Conservation (phyloP, 164 flowering plant species). For the Umbilicus rupestris region DNA sequence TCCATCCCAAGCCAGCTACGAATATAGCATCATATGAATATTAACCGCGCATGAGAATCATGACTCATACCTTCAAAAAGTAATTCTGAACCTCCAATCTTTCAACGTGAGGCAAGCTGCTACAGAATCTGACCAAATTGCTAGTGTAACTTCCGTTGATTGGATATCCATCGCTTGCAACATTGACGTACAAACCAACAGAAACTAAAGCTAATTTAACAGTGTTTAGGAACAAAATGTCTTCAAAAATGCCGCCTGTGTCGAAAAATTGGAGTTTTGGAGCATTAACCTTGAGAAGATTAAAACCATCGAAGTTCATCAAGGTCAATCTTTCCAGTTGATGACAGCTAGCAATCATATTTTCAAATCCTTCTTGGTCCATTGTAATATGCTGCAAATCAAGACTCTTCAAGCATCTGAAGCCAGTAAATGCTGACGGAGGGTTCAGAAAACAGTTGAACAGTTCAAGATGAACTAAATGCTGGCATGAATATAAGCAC, state of each 20-base stretch:
- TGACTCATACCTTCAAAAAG: conserved; percentile 34
- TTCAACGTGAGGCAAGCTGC: conserved; percentile 32
- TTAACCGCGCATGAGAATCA: not conserved
- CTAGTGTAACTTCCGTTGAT: conserved; percentile 17
- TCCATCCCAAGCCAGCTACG: not conserved
- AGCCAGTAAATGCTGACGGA: conserved; percentile 34
- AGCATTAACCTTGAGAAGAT: conserved; percentile 30
- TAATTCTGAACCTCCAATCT: conserved; percentile 40
- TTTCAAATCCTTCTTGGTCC: conserved; percentile 32
- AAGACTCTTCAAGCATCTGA: conserved; percentile 36
- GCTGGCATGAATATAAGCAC: conserved; percentile 31
- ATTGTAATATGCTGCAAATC: conserved; percentile 42
- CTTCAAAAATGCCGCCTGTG: conserved; percentile 36
- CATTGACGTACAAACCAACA: conserved; percentile 33
- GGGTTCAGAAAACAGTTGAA: conserved; percentile 36
- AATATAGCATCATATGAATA: not conserved
- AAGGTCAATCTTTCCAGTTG: conserved; percentile 42
- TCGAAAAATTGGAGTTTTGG: conserved; percentile 44
- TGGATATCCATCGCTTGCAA: conserved; percentile 15
- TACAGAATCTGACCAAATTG: conserved; percentile 36
- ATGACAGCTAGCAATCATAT: conserved; percentile 33
- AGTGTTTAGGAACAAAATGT: conserved; percentile 29
- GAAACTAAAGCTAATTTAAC: conserved; percentile 24
- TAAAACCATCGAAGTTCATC: conserved; percentile 39
- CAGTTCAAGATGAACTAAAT: conserved; percentile 32